Evolutionary conservation across 495 filamentous ascomycete species (phyloP).

Genomic region (Bathelium albidoporum): DNA sequence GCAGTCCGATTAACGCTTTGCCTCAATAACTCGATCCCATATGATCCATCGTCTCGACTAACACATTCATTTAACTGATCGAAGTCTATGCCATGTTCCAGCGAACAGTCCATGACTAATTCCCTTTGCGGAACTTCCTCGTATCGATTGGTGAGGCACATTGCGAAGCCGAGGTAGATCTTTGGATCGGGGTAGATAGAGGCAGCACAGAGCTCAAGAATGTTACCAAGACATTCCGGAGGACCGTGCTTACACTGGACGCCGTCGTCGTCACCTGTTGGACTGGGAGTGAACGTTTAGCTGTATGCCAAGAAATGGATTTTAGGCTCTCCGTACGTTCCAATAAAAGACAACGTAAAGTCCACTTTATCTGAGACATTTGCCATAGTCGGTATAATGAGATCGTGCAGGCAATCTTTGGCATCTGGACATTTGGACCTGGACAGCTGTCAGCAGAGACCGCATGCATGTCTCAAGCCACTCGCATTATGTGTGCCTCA

Average conservation of each 20-base stretch:
- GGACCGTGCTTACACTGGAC: slow-evolving; percentile 82
- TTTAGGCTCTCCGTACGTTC: slow-evolving; percentile 42
- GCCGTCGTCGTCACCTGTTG: slow-evolving; percentile 42
- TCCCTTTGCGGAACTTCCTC: slow-evolving; percentile 58
- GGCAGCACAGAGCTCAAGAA: slow-evolving; percentile 83
- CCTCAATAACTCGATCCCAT: slow-evolving; percentile 56
- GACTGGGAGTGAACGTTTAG: slow-evolving; percentile 13
- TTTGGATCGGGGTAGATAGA: slow-evolving; percentile 72
- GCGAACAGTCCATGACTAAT: slow-evolving; percentile 72
- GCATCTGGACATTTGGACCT: slow-evolving; percentile 62
- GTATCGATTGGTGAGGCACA: slow-evolving; percentile 71
- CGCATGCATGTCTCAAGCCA: slow-evolving; percentile 9
- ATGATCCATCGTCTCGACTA: slow-evolving; percentile 53
- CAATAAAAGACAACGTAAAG: slow-evolving; percentile 86
- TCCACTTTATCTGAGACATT: slow-evolving; percentile 71
- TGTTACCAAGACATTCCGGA: slow-evolving; percentile 85
- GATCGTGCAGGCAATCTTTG: slow-evolving; percentile 61
- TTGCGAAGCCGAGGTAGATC: slow-evolving; percentile 78
- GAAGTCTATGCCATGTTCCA: slow-evolving; percentile 84
- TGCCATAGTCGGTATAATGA: slow-evolving; percentile 82
- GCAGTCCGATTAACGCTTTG: slow-evolving; percentile 63
- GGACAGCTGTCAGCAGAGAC: slow-evolving; percentile 16
- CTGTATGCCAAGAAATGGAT: no score
- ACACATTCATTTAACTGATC: slow-evolving; percentile 69
- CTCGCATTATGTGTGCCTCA: slow-evolving; percentile 79